Conservation (phyloP, 2,329 filamentous ascomycete genomes). For the Orbilia brochopaga region DNA sequence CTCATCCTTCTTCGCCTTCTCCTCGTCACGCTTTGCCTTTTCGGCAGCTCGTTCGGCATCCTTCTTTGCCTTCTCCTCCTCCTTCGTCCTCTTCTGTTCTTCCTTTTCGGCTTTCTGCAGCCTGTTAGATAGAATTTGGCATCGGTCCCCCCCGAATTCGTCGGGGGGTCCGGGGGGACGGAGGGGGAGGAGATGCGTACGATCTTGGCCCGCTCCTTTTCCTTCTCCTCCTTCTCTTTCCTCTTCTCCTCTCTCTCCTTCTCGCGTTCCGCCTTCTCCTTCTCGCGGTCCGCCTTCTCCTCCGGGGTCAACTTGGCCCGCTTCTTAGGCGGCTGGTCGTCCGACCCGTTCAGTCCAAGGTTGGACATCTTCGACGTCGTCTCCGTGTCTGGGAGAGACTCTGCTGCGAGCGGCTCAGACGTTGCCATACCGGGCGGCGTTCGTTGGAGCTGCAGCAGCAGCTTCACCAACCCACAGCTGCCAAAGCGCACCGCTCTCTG, state of each 20-base stretch:
- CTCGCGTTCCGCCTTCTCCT: slow-evolving; percentile 61
- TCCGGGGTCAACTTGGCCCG: slow-evolving; percentile 42
- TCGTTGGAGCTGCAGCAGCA: too few species aligned
- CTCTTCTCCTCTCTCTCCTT: slow-evolving; percentile 59
- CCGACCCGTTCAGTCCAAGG: slow-evolving; percentile 31
- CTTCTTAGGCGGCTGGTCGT: slow-evolving; percentile 35
- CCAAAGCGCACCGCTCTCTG: too few species aligned
- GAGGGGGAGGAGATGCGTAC: slow-evolving; percentile 48
- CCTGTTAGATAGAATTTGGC: background rate
- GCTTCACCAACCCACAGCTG: too few species aligned
- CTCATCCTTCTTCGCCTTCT: slow-evolving; percentile 61
- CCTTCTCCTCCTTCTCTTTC: slow-evolving; percentile 60
- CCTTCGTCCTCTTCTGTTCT: slow-evolving; percentile 57
- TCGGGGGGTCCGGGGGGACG: background rate
- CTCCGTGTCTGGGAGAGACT: slow-evolving; percentile 30
- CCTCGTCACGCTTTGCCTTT: slow-evolving; percentile 58
- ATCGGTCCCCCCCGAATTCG: slow-evolving; percentile 11
- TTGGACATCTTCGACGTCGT: slow-evolving; percentile 38
- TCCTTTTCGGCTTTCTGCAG: slow-evolving; percentile 56
- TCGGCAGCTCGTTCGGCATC: slow-evolving; percentile 56
- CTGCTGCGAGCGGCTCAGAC: slow-evolving; percentile 10
- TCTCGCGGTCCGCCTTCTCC: slow-evolving; percentile 57
- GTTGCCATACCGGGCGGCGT: slow-evolving; percentile 2
- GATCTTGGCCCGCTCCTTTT: slow-evolving; percentile 61
- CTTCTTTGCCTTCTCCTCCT: slow-evolving; percentile 60